These are phyloP conservation scores for Solanum corneliomulleri DNA, from an alignment of 257 asterid species.

Conservation along the genomic window DNA sequence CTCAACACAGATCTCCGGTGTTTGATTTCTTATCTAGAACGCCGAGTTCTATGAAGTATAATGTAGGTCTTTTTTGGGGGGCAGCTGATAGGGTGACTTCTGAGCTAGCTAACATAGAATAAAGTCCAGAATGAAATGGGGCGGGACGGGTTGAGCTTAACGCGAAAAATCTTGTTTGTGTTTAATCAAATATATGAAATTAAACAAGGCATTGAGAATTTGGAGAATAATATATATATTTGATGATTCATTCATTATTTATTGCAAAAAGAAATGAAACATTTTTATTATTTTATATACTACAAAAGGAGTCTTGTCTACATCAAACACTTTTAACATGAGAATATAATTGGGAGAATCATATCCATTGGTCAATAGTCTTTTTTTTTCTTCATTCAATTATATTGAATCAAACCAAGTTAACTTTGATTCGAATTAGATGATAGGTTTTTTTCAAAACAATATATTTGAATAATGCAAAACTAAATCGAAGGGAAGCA, in stretches of 20 bases:
- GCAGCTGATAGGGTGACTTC: constrained; percentile 30
- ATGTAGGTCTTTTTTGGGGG: not conserved
- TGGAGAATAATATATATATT: not conserved
- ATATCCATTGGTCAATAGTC: not conserved
- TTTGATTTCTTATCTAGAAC: not conserved
- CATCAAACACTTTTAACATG: not conserved
- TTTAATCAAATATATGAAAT: too few species aligned
- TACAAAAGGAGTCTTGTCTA: not conserved
- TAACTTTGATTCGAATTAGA: not conserved
- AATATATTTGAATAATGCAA: not conserved
- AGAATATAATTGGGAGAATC: not conserved
- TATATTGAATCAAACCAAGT: not conserved
- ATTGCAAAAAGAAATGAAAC: not conserved
- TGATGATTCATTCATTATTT: not conserved
- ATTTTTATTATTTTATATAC: too few species aligned
- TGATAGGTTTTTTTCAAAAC: too few species aligned
- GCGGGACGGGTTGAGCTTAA: not conserved
- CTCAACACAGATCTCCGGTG: not conserved
- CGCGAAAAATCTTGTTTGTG: not conserved
- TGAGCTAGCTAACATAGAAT: not conserved
- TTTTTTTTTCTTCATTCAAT: not conserved
- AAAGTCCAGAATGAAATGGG: not conserved
- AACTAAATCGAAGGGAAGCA: not conserved
- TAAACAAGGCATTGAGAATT: not conserved
- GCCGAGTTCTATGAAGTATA: not conserved